Percentiles rank a stretch among this genome's conserved stretches.
Conservation (phyloP, 2,329 filamentous ascomycete species). For the Exophiala calicioides region DNA sequence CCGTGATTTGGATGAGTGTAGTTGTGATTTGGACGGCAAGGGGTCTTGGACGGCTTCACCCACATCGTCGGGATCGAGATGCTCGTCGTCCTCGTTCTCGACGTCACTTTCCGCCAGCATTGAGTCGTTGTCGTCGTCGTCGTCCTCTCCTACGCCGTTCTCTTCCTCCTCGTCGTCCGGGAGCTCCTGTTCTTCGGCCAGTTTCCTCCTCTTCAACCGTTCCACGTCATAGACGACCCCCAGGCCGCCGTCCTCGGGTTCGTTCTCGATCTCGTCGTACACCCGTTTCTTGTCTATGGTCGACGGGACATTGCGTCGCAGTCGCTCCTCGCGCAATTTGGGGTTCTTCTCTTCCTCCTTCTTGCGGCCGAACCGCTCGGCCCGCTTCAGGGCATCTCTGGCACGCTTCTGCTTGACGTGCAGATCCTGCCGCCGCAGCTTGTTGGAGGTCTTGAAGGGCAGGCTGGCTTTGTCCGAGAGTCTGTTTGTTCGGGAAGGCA, state of each 20-base stretch:
- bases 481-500: constrained; percentile 44
- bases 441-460: constrained; percentile 66
- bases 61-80: constrained; percentile 20
- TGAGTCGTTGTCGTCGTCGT: constrained; percentile 67
- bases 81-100: constrained; percentile 19
- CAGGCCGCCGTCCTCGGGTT: constrained; percentile 47
- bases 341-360: constrained; percentile 86
- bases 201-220: constrained; percentile 49
- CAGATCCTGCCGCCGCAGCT: constrained; percentile 73
- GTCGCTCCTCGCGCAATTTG: constrained; percentile 68
- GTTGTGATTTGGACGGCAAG: constrained; percentile 27
- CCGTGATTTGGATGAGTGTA: constrained; percentile 38
- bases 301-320: constrained; percentile 74
- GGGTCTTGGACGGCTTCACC: constrained; percentile 22
- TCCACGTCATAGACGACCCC: constrained; percentile 52
- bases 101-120: constrained; percentile 67
- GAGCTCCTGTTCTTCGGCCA: constrained; percentile 47
- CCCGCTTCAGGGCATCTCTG: constrained; percentile 71
- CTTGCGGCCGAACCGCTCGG: constrained; percentile 74
- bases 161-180: constrained; percentile 43
- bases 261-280: constrained; percentile 74
- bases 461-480: constrained; percentile 41
- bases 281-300: constrained; percentile 86
- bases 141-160: constrained; percentile 43
- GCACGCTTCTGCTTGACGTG: constrained; percentile 79